phyloP scores from a whole-genome alignment of 805 yeast genomes.

The Millerozyma acaciae region DNA sequence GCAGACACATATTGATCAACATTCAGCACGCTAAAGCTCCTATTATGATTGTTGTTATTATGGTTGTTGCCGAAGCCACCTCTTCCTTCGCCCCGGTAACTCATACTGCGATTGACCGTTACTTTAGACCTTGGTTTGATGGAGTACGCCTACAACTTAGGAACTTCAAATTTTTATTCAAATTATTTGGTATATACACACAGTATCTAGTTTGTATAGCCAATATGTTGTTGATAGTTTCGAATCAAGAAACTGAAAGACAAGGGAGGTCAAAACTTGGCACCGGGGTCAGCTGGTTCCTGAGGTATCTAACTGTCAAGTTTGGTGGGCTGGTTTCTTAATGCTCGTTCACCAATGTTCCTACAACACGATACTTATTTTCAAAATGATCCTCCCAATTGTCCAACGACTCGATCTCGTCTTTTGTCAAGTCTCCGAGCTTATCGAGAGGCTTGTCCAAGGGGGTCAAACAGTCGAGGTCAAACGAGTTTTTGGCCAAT shows the following conservation, averaged over 20 bases:
- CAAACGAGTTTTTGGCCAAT: conserved; percentile 84
- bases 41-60: conserved; percentile 13
- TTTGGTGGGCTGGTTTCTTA: neutral
- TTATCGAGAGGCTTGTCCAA: conserved; percentile 77
- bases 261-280: neutral
- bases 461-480: conserved; percentile 56
- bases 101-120: conserved; percentile 17
- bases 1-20: conserved; percentile 25
- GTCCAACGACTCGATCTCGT: conserved; percentile 64
- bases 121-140: no score
- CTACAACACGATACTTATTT: conserved; percentile 78
- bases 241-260: no score
- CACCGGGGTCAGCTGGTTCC: neutral
- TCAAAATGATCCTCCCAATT: conserved; percentile 85
- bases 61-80: conserved; percentile 19
- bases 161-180: no score
- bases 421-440: conserved; percentile 53
- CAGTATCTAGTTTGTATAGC: no score
- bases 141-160: no score
- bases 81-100: conserved; percentile 38
- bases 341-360: conserved; percentile 45
- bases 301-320: neutral
- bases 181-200: no score
- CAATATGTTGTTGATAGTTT: no score
- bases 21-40: conserved; percentile 15